Base-by-base conservation (phyloP, 139 green algal genomes). In the Monoraphidium neglectum region DNA sequence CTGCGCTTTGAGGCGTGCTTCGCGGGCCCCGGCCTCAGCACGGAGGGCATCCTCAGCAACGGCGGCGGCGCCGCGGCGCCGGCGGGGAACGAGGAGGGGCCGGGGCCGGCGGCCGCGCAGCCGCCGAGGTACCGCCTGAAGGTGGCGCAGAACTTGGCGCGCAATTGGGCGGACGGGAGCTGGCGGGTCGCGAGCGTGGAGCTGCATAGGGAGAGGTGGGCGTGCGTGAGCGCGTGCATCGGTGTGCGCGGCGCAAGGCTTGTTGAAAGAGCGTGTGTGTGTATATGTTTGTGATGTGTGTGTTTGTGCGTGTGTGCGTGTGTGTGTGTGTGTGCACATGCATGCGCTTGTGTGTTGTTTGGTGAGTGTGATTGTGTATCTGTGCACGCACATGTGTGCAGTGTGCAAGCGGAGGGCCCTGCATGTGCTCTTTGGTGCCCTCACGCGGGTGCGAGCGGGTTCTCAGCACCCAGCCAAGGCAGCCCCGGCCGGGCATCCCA, bases 191-290 rank as follows among this genome's bases (percentile, higher is more conserved):
- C 56, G 0, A 47, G 33, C 16, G 68, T 87, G 4, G 85, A 91
- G 32, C 47, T 92, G 28, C 82, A 84, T 49, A 72, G 62, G 57
- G 87, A 92, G 53, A 73, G 72, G 67, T 87, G 75, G 53, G 79
- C 71, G 32, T 1, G 26, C 5, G 12, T 3, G 6, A 32, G 43
- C 10, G 40, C 4, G 12, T 32, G 26, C n/a, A n/a, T 24, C n/a
- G 47, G 13, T 56, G 47, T 15, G 21, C 21, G 54, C 12, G 24
- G 21, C 24, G 54, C 47, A 56, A 15, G 47, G 47, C 13, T 15
- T 24, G 47, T 15, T 24, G 47, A 15, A 12, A 12, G 47, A 15
- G 28, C 64, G 59, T 13, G 4, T 40, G 40, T n/a, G 53, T 21
- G 18, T 38, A 53, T 35, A 66, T 33, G 3, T 43, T 15, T 12